Conservation (phyloP, 148 eudicot species). For the Cornus kousa region DNA sequence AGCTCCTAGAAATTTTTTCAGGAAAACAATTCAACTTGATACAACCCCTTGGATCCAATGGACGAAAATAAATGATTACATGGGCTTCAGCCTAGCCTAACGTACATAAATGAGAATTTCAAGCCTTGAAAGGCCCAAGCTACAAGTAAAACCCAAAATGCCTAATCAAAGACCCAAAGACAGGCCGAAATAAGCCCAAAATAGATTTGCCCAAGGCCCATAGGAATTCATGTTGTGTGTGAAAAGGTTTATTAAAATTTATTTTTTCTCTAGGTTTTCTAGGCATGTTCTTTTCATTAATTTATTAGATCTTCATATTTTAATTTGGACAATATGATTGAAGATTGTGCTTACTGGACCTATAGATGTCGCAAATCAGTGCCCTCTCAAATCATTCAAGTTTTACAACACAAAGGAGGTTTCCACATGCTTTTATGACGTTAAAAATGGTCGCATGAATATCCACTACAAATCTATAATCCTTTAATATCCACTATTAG, state of each 20-base stretch:
- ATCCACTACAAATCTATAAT: background rate
- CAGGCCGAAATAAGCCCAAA: conserved; percentile 17
- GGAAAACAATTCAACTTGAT: conserved; percentile 50
- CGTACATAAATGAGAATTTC: too few relatives aligned
- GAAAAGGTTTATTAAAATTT: too few relatives aligned
- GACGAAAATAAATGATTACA: conserved; percentile 25
- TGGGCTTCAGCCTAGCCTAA: too few relatives aligned
- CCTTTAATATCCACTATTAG: too few relatives aligned
- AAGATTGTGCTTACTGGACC: conserved; percentile 24
- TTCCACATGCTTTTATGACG: conserved; percentile 12
- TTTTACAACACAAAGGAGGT: conserved; percentile 20
- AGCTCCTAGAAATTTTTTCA: conserved; percentile 28
- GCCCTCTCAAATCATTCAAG: conserved; percentile 29
- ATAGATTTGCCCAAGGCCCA: too few relatives aligned
- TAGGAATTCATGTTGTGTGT: too few relatives aligned
- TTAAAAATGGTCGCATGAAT: conserved; percentile 20
- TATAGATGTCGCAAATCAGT: conserved; percentile 27
- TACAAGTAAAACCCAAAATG: too few relatives aligned
- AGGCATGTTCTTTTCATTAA: too few relatives aligned
- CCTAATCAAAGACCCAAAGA: too few relatives aligned
- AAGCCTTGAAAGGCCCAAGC: too few relatives aligned
- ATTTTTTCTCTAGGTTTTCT: too few relatives aligned
- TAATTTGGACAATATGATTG: background rate
- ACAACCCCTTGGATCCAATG: conserved; percentile 43
- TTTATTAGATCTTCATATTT: too few relatives aligned